Evolutionary conservation across 345 rosid species (phyloP), one percentile per base, ranked within the genome.

Genomic region (Hirschfeldia incana): DNA sequence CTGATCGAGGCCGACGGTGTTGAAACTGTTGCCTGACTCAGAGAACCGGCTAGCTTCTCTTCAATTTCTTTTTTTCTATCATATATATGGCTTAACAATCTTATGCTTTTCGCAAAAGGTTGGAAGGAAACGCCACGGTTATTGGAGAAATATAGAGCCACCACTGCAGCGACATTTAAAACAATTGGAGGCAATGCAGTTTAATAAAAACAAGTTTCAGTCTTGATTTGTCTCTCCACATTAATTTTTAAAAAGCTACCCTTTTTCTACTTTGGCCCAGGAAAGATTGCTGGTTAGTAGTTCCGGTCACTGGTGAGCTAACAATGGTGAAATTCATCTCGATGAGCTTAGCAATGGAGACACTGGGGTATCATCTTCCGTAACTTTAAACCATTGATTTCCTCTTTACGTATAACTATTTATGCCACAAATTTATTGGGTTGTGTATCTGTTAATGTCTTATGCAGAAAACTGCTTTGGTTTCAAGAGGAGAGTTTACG

Each of bases 391-490:
- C n/a, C n/a, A n/a, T n/a, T n/a, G n/a, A n/a, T n/a, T n/a, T n/a
- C n/a, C n/a, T n/a, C n/a, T n/a, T n/a, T n/a, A n/a, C n/a, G 29
- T 17, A 16, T 12, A 46, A 46, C 3, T 11, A 21, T 58, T 57
- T 9, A 49, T 9, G 16, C 55, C 55, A 49, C 55, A 0, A 12
- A 8, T 74, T 69, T 39, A 28, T 44, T 44, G 28, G 69, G 29
- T 32, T 32, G 34, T 77, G 59, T 49, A n/a, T 44, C 16, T 49
- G 55, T 49, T n/a, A 49, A 49, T 68, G 49, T 59, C 70, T 44
- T 64, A 34, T 72, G 73, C 87, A 89, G 89, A 87, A 83, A 66
- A 83, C 80, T 78, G 84, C 78, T 58, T 85, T 84, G 73, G 65
- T n/a, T n/a, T n/a, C n/a, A n/a, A n/a, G n/a, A n/a, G n/a, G n/a